These are phyloP conservation scores for Macaranga tanarius DNA, from an alignment of 441 rosid species.

Conservation along the genomic window DNA sequence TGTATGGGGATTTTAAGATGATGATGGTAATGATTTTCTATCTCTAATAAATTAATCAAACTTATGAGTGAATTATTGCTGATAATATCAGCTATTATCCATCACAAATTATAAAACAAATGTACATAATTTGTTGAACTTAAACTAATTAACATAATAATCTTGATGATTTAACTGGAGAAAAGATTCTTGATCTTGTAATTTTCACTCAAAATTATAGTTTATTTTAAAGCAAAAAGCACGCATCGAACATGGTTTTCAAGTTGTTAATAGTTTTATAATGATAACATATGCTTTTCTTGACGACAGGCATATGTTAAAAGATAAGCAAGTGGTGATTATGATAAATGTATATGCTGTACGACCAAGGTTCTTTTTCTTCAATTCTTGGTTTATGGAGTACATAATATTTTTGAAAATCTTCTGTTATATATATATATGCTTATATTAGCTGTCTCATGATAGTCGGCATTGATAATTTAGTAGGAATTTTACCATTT, in stretches of 20 bases:
- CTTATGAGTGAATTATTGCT: no score
- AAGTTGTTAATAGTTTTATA: neutral
- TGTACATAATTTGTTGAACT: no score
- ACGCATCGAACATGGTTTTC: slow-evolving; percentile 9
- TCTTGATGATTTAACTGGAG: neutral
- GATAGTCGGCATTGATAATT: neutral
- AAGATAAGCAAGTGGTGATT: neutral
- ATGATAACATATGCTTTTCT: neutral
- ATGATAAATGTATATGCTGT: neutral
- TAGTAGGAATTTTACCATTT: neutral
- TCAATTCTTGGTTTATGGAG: neutral
- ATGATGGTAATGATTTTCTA: no score
- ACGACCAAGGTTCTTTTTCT: slow-evolving; percentile 1
- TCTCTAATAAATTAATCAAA: no score
- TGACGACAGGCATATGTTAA: slow-evolving; percentile 4
- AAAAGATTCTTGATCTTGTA: neutral
- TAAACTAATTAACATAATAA: no score
- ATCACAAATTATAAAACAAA: no score
- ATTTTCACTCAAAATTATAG: neutral
- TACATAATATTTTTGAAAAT: neutral
- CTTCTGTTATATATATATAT: neutral
- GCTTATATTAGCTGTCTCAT: neutral
- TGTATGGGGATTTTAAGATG: no score
- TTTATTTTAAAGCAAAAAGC: neutral
- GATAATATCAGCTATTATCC: no score